Base-by-base conservation (phyloP, 208 protist genomes). In the Crithidia expoeki region DNA sequence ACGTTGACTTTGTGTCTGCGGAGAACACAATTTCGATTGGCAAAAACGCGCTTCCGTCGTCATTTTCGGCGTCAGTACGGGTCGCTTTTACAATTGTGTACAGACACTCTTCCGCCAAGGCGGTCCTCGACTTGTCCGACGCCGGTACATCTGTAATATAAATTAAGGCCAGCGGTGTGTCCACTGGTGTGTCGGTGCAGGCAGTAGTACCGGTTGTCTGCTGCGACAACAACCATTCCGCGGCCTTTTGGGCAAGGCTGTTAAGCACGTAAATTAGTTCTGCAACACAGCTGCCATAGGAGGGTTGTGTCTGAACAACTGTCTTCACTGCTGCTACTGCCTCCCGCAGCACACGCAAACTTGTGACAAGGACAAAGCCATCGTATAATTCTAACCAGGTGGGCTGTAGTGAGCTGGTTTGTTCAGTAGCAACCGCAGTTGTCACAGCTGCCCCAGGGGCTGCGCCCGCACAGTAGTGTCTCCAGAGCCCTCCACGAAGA, bases 21-120 rank as follows among this genome's bases (percentile, higher is more conserved):
- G 74, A 65, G 36, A 79, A 83, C 9, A 86, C 58, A 9, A 86
- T 36, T 53, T 92, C 86, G 33, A 92, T 58, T 0, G 73, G 68
- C 2, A 63, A 17, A 19, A 58, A 57, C 6, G 25, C 6, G 6
- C 58, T 57, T 14, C 10, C 60, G 1, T 64, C 56, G 11, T 66
- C 61, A 6, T 52, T 42, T 11, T 52, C 47, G 23, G 25, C 51
- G 16, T 65, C 67, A 6, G 17, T 25, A 5, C 27, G 23, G 27
- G 27, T 10, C 7, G 34, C 16, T 16, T 30, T 10, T 30, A 49
- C 49, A 10, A 79, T 23, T 5, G 21, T 30, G 57, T 12, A 17
- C 4, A 78, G 27, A 1, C 47, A 38, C 7, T 23, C 34, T 19
- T 77, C 68, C 64, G 64, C 65, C 40, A 53, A 32, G 5, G 51